Evolutionary conservation across 805 yeast species (phyloP).

Genomic region (Yarrowia osloensis): DNA sequence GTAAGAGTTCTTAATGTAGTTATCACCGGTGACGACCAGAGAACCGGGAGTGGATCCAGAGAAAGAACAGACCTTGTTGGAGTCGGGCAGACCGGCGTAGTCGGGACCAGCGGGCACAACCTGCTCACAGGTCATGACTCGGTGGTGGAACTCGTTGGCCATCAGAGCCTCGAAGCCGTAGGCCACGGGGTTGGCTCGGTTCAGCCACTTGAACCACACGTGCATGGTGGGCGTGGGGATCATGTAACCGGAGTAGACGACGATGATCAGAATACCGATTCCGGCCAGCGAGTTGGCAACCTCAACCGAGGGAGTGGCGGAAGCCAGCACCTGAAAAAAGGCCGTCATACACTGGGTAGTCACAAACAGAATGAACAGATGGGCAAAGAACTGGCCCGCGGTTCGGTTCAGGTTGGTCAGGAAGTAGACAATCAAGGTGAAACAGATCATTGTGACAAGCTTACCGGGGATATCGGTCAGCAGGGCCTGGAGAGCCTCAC

Average conservation of each 20-base stretch:
- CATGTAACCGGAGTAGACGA: conserved; percentile 64
- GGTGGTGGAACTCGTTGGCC: conserved; percentile 63
- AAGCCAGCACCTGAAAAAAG: conserved; percentile 57
- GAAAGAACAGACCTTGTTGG: conserved; percentile 56
- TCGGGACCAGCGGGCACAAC: conserved; percentile 63
- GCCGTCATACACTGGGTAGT: conserved; percentile 52
- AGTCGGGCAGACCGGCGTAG: conserved; percentile 47
- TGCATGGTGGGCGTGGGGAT: conserved; percentile 62
- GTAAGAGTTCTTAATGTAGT: conserved; percentile 53
- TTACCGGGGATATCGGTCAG: conserved; percentile 67
- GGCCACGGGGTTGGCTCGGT: conserved; percentile 58
- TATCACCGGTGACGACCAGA: conserved; percentile 57
- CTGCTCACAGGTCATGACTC: conserved; percentile 55
- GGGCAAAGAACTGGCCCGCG: conserved; percentile 58
- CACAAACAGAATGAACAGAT: conserved; percentile 49
- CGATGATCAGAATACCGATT: conserved; percentile 51
- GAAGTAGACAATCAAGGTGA: conserved; percentile 57
- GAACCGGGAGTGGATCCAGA: conserved; percentile 63
- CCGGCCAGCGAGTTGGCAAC: conserved; percentile 65
- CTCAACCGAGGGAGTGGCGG: conserved; percentile 52
- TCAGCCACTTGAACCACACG: conserved; percentile 72
- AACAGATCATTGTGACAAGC: conserved; percentile 48
- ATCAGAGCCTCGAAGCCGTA: conserved; percentile 65
- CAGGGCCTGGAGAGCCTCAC: conserved; percentile 67
- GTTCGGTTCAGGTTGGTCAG: conserved; percentile 53